phyloP scores from a whole-genome alignment of 345 rosid species.

The Citrus inodora region DNA sequence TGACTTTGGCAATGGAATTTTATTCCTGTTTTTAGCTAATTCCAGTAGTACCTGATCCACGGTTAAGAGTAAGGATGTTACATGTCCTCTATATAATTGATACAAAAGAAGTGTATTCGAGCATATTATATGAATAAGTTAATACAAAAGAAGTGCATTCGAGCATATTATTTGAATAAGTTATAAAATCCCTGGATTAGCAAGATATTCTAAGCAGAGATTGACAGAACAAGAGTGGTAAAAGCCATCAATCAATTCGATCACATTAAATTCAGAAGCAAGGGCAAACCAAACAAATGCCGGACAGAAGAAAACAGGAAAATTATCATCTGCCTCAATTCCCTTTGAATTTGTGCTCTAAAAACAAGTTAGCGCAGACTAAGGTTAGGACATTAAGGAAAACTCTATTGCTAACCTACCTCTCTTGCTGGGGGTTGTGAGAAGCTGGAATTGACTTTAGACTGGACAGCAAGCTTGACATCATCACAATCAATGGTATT shows the following conservation, averaged over 20 bases:
- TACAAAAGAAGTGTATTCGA: background rate
- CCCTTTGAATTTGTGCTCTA: background rate
- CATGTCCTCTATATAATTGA: background rate
- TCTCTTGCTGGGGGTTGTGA: constrained; percentile 96
- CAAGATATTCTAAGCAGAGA: background rate
- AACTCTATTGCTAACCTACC: constrained; percentile 30
- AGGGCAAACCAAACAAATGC: background rate
- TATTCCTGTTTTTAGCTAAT: constrained; percentile 78
- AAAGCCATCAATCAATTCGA: background rate
- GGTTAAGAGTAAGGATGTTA: background rate
- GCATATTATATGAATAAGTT: background rate
- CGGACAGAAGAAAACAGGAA: background rate
- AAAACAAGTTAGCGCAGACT: background rate
- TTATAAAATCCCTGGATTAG: background rate
- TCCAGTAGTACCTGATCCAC: constrained; percentile 62
- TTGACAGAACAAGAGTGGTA: background rate
- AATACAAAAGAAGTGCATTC: background rate
- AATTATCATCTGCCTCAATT: background rate
- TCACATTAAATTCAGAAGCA: background rate
- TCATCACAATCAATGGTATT: constrained; percentile 72
- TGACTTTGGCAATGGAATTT: constrained; percentile 77
- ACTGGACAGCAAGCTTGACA: constrained; percentile 85
- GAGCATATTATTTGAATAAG: background rate
- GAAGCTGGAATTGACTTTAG: constrained; percentile 88
- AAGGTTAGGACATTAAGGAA: background rate